Conservation (phyloP, 2,329 filamentous ascomycete genomes). For the Didymella keratinophila region DNA sequence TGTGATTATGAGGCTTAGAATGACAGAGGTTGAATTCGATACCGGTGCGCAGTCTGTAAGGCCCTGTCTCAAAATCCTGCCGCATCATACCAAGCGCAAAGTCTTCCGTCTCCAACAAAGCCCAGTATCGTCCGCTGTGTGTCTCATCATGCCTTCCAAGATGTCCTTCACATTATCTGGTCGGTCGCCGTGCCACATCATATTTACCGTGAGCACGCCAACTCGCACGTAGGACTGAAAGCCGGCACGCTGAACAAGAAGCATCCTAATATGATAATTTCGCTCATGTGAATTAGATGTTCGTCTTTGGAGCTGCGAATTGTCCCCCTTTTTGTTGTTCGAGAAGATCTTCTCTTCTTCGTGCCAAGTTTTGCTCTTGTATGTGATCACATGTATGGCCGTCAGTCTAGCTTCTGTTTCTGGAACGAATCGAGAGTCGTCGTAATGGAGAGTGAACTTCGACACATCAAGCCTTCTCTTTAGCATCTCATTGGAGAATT, state of each 20-base stretch:
- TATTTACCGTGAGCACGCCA: not conserved
- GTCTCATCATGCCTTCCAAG: not conserved
- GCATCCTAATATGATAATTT: constrained; percentile 2
- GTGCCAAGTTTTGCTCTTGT: not conserved
- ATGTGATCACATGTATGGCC: constrained; percentile 1
- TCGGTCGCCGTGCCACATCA: not conserved
- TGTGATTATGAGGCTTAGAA: too few species aligned
- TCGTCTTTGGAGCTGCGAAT: not conserved
- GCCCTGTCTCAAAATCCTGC: not conserved
- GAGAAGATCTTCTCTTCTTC: not conserved
- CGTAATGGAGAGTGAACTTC: not conserved
- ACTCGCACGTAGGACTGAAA: not conserved
- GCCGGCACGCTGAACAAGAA: not conserved
- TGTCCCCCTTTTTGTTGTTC: too few species aligned
- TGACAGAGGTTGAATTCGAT: too few species aligned
- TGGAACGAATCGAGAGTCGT: not conserved
- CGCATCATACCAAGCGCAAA: constrained; percentile 1
- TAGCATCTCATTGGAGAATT: not conserved
- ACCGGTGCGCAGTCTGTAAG: too few species aligned
- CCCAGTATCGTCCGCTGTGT: too few species aligned
- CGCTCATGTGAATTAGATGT: constrained; percentile 4
- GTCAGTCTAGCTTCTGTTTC: not conserved
- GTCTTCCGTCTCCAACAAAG: constrained; percentile 1
- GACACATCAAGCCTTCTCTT: not conserved
- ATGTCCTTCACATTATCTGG: not conserved